Evolutionary conservation across 768 basidiomycete species (phyloP).

Genomic region (Tulasnella sp.): DNA sequence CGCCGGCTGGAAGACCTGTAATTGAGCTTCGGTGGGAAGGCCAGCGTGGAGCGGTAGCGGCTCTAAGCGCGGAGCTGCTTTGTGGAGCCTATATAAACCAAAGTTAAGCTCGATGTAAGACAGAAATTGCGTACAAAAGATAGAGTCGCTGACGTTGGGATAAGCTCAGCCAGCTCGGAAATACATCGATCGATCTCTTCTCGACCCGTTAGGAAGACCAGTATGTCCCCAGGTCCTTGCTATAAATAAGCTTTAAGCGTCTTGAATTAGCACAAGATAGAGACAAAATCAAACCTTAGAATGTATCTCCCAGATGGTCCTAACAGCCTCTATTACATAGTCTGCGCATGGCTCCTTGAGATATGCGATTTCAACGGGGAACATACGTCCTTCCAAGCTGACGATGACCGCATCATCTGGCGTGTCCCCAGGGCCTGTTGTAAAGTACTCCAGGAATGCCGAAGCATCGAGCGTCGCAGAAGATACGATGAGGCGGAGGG

Average conservation of each 20-base stretch:
- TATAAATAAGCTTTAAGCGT: conserved; percentile 26
- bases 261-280: no score
- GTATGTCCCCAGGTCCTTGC: conserved; percentile 78
- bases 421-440: conserved; percentile 37
- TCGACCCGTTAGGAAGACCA: conserved; percentile 88
- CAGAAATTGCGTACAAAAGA: not conserved
- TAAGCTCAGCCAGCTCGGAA: conserved; percentile 65
- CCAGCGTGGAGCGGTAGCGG: conserved; percentile 83
- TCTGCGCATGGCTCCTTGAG: conserved; percentile 64
- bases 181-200: conserved; percentile 92
- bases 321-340: conserved; percentile 71
- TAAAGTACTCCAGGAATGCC: conserved; percentile 83
- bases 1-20: conserved; percentile 68
- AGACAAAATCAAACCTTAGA: conserved; percentile 51
- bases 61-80: conserved; percentile 41
- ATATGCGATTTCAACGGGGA: conserved; percentile 89
- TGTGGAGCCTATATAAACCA: conserved; percentile 37
- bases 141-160: conserved; percentile 46
- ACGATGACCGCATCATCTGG: conserved; percentile 68
- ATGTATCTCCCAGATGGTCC: conserved; percentile 62
- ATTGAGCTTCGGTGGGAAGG: conserved; percentile 76
- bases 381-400: conserved; percentile 87
- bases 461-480: conserved; percentile 93
- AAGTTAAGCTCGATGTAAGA: conserved; percentile 25
- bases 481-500: conserved; percentile 83